Base-by-base conservation (phyloP, 768 basidiomycete genomes). In the Mycena maculata region DNA sequence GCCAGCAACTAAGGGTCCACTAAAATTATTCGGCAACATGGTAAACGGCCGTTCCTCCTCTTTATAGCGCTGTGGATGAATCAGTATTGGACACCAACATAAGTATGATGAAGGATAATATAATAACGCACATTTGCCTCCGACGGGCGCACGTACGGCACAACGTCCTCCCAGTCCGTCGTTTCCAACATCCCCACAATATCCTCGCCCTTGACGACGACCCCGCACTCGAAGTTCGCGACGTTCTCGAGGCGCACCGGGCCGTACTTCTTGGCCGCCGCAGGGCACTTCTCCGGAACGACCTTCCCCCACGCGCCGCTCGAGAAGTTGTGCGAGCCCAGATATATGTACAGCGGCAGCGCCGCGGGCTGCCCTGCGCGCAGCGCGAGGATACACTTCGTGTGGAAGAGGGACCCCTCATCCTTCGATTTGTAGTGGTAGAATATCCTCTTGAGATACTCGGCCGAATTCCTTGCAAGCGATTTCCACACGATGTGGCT, bases 111-210 rank as follows among this genome's bases (percentile, higher is more conserved):
- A n/a, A n/a, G n/a, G n/a, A n/a, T n/a, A n/a, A n/a, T n/a, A n/a
- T n/a, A n/a, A 20, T 28, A 12, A 59, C 64, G 22, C 48, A 65
- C 57, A 28, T 47, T 58, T 18, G 23, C 50, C 4, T 33, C 57
- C 22, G 41, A 44, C 49, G 64, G 64, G 20, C 57, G 41, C 25
- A 13, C 25, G 36, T 59, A 60, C 25, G 64, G 64, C 11, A 65
- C 52, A 31, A 65, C 36, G n/a, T 65, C 50, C 50, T 47, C 28
- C 64, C 64, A 65, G 6, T 54, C 16, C 12, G 13, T 30, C 31
- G 56, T 59, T 50, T 65, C 64, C 6, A 65, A 28, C 64, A 65
- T 65, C 41, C 50, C 25, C 31, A 20, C 49, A 16, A 65, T 59
- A 16, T 56, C 31, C 7, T 7, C 4, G 16, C 57, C 64, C 30